Evolutionary conservation across 805 yeast genomes (phyloP), one percentile per base, ranked within the genome.

Genomic region (Saccharomyces cerevisiae): DNA sequence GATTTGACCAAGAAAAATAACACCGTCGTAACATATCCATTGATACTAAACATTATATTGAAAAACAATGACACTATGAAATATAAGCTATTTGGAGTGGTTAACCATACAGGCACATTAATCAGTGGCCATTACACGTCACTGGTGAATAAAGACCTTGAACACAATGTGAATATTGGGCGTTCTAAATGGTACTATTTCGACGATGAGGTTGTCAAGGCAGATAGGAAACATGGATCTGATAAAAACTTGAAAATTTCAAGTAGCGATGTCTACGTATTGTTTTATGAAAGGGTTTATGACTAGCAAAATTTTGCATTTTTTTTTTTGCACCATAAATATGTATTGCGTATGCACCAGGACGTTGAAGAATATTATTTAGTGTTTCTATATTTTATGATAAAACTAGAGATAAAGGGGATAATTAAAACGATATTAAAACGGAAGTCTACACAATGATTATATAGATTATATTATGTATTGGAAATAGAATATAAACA

Each of bases 111-210:
- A 54, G 94, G 95, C 1, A 79, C 79, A 47, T 71, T 85, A 52
- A 79, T 81, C 55, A 82, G 87, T 50, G 95, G 95, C 0, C 95
- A 87, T 67, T 87, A 87, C 63, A 87, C 91, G 0, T 74, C 89
- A 0, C 69, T 84, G 48, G 83, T 84, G 2, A 79, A 83, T 60
- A 83, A 70, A 56, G 69, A 66, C 46, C 66, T 73, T 48, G 68
- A 70, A 6, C 75, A 76, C 55, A 69, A 66, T 49, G 54, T 73
- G 47, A 53, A 60, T 1, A 54, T 64, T 6, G 57, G 63, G 24
- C 47, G 58, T 13, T 83, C 83, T 32, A 73, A 74, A 59, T 87
- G 94, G 94, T 82, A 84, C 57, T 78, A 78, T 57, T 87, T 87
- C 67, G 92, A 87, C 65, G 95, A 87, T 68, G 92, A 86, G 51